Base-by-base conservation (phyloP, 179 eudicot genomes). In the Beta lomatogona region DNA sequence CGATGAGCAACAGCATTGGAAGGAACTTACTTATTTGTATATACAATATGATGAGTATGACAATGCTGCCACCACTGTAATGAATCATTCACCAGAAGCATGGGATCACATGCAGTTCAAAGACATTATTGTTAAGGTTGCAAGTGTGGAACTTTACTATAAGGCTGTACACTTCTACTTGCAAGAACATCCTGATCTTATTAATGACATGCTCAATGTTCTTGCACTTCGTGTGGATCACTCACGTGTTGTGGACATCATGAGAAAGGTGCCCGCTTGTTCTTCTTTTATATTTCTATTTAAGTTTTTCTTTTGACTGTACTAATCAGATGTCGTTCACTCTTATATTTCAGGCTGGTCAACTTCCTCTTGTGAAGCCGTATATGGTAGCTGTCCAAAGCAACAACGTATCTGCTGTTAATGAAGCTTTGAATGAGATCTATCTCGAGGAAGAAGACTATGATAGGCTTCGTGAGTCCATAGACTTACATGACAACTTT, bases 101-200 rank as follows among this genome's bases (percentile, higher is more conserved):
- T 89, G 91, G 91, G 91, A 89, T 75, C 91, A 87, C 78, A 89
- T 89, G 89, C 91, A 89, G 85, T 89, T 89, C 76, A 89, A 89
- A 78, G 91, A 89, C 79, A 86, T 88, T 41, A 72, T 85, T 72
- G 91, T 83, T 77, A 88, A 88, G 74, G 91, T 87, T 73, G 91
- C 91, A 59, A 88, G 85, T 81, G 91, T 88, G 83, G 91, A 88
- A 85, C 85, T 86, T 19, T 88, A 88, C 81, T 88, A 88, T 71
- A 88, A 87, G 77, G 89, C 91, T 21, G 91, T 88, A 10, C 91
- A 88, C 83, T 88, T 88, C 85, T 88, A 88, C 86, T 80, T 88
- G 31, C 88, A 88, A 77, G 91, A 88, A 45, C 91, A 88, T 70
- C 91, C 91, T 0, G 91, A 88, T 66, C 88, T 88, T 68, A 86